A percentile compares a stretch with the other conserved stretches of the same genome.
These are phyloP conservation scores for Leccinum obscurum DNA, from an alignment of 768 basidiomycete species.

Conservation along the genomic window DNA sequence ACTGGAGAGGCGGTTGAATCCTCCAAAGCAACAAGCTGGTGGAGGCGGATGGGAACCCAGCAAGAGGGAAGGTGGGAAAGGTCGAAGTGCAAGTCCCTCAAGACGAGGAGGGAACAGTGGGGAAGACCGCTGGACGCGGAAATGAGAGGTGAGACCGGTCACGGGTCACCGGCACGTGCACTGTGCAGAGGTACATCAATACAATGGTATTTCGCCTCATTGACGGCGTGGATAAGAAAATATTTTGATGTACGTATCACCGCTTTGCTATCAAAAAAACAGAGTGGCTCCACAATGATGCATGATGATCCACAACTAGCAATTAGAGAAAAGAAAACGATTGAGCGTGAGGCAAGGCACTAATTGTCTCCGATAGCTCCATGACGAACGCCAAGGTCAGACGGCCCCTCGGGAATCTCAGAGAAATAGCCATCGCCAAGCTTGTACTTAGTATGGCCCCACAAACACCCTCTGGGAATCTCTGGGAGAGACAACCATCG, in stretches of 20 bases:
- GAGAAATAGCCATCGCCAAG: not conserved
- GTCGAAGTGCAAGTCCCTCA: slow-evolving; percentile 72
- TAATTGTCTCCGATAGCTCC: not conserved
- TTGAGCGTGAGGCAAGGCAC: not conserved
- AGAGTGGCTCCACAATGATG: not conserved
- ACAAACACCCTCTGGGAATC: slow-evolving; percentile 1
- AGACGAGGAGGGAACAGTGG: slow-evolving; percentile 62
- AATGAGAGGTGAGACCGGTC: slow-evolving; percentile 27
- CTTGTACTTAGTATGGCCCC: not conserved
- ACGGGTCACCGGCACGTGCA: not conserved
- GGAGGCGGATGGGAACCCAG: slow-evolving; percentile 85
- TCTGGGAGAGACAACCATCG: not conserved
- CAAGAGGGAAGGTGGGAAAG: slow-evolving; percentile 63
- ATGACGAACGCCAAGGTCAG: slow-evolving; percentile 1
- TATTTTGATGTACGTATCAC: not conserved
- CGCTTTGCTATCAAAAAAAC: not conserved
- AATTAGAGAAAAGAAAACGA: not conserved
- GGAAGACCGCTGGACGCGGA: slow-evolving; percentile 79
- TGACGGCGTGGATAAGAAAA: not conserved
- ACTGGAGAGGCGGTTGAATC: slow-evolving; percentile 76
- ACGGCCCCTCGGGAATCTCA: not conserved
- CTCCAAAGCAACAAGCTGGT: slow-evolving; percentile 58
- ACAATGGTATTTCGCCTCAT: not conserved
- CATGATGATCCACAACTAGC: not conserved
- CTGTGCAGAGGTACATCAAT: not conserved